A percentile compares a stretch with the other conserved stretches of the same genome.
Evolutionary conservation across 805 yeast species (phyloP).

Genomic region (Wickerhamomyces silvicola): DNA sequence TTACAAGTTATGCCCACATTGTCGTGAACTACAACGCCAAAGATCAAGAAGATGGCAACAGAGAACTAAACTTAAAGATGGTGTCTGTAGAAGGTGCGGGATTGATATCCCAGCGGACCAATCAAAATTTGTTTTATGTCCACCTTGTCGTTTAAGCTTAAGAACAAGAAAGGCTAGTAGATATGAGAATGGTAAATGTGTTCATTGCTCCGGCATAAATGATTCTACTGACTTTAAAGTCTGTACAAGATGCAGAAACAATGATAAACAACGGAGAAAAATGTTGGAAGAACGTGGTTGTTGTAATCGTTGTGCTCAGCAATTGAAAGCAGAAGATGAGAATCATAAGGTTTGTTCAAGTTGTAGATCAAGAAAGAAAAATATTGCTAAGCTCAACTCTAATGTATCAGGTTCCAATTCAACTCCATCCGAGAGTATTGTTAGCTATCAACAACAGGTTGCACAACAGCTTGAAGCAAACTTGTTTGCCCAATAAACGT

Average conservation of each 20-base stretch:
- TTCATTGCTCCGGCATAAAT: constrained; percentile 60
- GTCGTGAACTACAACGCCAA: constrained; percentile 58
- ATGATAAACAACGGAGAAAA: constrained; percentile 51
- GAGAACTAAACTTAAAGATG: constrained; percentile 50
- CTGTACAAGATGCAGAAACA: constrained; percentile 58
- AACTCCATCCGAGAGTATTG: constrained; percentile 1
- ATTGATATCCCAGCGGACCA: constrained; percentile 43
- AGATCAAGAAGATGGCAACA: constrained; percentile 60
- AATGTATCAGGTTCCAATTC: constrained; percentile 8
- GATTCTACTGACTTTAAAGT: constrained; percentile 47
- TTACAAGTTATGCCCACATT: constrained; percentile 56
- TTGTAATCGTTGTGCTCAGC: constrained; percentile 57
- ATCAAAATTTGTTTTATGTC: constrained; percentile 51
- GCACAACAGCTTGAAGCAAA: constrained; percentile 18
- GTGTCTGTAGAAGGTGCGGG: constrained; percentile 65
- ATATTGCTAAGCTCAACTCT: constrained; percentile 8
- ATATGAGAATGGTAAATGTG: constrained; percentile 59
- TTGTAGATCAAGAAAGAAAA: constrained; percentile 53
- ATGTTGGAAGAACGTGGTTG: constrained; percentile 51
- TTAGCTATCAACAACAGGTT: constrained; percentile 8
- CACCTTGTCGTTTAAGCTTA: constrained; percentile 48
- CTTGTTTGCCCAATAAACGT: constrained; percentile 16
- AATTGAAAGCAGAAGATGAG: constrained; percentile 37
- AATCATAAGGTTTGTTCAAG: constrained; percentile 48
- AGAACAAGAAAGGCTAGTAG: constrained; percentile 51